phyloP scores from a whole-genome alignment of 164 flowering plant genomes.

The Stephania japonica region DNA sequence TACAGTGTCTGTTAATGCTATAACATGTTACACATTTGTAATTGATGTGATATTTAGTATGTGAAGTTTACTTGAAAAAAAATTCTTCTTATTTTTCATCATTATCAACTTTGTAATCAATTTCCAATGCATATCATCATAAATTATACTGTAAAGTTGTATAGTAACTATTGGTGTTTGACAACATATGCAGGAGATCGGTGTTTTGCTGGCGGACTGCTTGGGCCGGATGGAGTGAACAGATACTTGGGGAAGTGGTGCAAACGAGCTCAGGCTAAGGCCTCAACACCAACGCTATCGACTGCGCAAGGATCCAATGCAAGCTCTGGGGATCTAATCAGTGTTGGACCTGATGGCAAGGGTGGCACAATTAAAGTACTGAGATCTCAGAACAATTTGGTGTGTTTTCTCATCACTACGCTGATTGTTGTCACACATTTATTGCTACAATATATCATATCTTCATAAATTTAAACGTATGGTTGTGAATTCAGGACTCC shows the following conservation, averaged over 20 bases:
- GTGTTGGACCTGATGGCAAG: conserved; percentile 92
- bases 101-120: background rate
- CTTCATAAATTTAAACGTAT: background rate
- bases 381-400: conserved; percentile 48
- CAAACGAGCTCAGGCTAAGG: conserved; percentile 50
- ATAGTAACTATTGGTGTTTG: background rate
- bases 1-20: background rate
- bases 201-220: conserved; percentile 66
- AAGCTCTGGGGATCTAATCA: conserved; percentile 43
- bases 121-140: background rate
- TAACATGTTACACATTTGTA: background rate
- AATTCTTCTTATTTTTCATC: too few species aligned
- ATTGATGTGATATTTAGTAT: background rate
- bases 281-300: conserved; percentile 16
- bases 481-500: conserved; percentile 30
- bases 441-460: background rate
- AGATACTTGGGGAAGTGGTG: conserved; percentile 89
- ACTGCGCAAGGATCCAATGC: conserved; percentile 27
- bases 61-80: background rate
- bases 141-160: background rate
- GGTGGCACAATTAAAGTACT: conserved; percentile 82
- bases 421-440: background rate
- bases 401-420: conserved; percentile 22
- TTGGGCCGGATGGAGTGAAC: conserved; percentile 74
- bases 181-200: conserved; percentile 35